Percentiles rank a stretch among this genome's conserved stretches.
Evolutionary conservation across 2,329 filamentous ascomycete species (phyloP).

Genomic region (Fusarium compactum): DNA sequence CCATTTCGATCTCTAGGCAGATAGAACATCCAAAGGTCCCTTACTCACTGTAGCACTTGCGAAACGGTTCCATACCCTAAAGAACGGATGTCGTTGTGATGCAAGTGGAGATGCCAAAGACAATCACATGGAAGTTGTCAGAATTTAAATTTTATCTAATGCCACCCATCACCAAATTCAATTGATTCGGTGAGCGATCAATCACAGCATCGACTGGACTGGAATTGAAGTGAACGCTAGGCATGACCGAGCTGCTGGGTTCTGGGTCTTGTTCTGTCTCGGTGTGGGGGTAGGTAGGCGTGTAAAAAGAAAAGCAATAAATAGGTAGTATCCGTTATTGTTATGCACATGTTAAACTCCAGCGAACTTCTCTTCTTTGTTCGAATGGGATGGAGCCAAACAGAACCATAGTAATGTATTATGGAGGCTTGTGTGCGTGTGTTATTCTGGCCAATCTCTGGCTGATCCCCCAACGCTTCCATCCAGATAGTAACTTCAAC

Average conservation of each 20-base stretch:
- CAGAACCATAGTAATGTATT: neutral
- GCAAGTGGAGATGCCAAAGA: neutral
- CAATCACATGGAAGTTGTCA: neutral
- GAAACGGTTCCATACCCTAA: constrained; percentile 3
- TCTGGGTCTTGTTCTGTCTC: constrained; percentile 25
- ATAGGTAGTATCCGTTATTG: constrained; percentile 31
- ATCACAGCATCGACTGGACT: constrained; percentile 1
- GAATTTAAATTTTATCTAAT: constrained; percentile 11
- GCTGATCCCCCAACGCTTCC: neutral
- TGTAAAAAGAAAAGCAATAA: constrained; percentile 20
- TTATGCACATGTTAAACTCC: constrained; percentile 17
- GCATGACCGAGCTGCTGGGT: constrained; percentile 21
- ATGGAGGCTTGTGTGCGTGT: neutral
- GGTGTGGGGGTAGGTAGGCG: constrained; percentile 1
- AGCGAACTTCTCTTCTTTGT: constrained; percentile 7
- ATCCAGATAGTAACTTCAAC: neutral
- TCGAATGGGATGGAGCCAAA: neutral
- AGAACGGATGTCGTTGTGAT: neutral
- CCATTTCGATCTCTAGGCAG: neutral
- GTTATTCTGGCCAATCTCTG: constrained; percentile 5
- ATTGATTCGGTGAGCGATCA: neutral
- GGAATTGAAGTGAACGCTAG: constrained; percentile 16
- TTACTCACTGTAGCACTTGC: neutral
- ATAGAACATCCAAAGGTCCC: neutral
- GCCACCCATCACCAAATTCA: no score